Conservation (phyloP, 768 basidiomycete species). For the Crucibulum laeve region DNA sequence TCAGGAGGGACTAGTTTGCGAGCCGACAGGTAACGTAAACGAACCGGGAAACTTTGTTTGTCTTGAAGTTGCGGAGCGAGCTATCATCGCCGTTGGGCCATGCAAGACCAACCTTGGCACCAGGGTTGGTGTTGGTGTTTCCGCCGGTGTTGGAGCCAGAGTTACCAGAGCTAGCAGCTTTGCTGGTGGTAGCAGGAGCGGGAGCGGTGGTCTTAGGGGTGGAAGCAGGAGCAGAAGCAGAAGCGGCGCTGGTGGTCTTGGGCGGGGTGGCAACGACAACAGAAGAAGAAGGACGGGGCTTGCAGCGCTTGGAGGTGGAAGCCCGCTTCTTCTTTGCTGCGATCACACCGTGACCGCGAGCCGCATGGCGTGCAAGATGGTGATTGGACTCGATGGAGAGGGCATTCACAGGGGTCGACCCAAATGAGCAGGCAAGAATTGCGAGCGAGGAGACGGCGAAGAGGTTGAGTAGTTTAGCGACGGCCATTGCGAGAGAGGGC, state of each 20-base stretch:
- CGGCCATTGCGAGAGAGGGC: constrained; percentile 33
- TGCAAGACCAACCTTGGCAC: constrained; percentile 56
- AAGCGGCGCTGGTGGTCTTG: constrained; percentile 10
- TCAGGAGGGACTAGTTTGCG: background rate
- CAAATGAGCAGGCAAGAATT: constrained; percentile 48
- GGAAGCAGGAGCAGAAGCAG: constrained; percentile 11
- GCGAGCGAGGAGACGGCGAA: constrained; percentile 56
- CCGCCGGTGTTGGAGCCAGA: constrained; percentile 12
- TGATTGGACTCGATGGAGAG: constrained; percentile 36
- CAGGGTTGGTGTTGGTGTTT: constrained; percentile 1
- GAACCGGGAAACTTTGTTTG: constrained; percentile 38
- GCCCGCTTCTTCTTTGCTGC: constrained; percentile 52
- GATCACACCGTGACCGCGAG: constrained; percentile 38
- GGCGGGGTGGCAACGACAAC: constrained; percentile 14
- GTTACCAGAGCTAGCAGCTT: background rate
- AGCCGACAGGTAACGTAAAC: constrained; percentile 7
- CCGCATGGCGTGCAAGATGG: constrained; percentile 38
- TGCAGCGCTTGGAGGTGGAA: constrained; percentile 48
- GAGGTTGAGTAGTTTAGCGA: constrained; percentile 50
- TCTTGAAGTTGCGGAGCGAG: constrained; percentile 48
- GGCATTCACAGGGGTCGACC: constrained; percentile 44
- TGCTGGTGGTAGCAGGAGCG: background rate
- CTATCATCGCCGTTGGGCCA: constrained; percentile 59
- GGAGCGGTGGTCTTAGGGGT: constrained; percentile 12
- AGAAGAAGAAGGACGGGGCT: constrained; percentile 38